phyloP scores from a whole-genome alignment of 2,329 filamentous ascomycete genomes.

The Claviceps sp. region DNA sequence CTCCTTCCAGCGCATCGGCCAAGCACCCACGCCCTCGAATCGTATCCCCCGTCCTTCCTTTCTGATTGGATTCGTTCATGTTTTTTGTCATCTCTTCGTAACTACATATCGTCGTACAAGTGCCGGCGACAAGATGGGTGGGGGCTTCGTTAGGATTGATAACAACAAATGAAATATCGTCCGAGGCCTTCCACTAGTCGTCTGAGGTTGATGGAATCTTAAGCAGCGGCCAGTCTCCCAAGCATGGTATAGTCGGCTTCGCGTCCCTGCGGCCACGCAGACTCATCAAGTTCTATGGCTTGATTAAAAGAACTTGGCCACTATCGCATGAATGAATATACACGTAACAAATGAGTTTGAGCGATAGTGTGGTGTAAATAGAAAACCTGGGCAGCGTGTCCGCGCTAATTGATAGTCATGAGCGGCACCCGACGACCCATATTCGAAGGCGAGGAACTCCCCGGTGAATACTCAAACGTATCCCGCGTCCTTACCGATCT shows the following conservation, averaged over 20 bases:
- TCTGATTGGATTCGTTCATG: background rate
- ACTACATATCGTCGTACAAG: background rate
- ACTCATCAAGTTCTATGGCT: too few relatives aligned
- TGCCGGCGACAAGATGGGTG: background rate
- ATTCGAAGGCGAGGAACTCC: constrained; percentile 37
- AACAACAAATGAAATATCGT: constrained; percentile 2
- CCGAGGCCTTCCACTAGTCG: background rate
- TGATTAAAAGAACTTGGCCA: too few relatives aligned
- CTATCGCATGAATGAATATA: background rate
- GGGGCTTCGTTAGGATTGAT: background rate
- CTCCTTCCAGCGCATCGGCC: background rate
- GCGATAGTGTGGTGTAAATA: background rate
- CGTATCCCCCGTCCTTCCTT: background rate
- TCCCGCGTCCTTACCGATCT: constrained; percentile 38
- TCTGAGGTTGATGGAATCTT: too few relatives aligned
- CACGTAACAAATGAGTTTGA: background rate
- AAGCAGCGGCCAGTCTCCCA: background rate
- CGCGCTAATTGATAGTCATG: constrained; percentile 44
- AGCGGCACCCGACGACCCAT: constrained; percentile 44
- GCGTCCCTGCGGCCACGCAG: too few relatives aligned
- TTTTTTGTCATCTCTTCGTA: background rate
- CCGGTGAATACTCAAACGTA: constrained; percentile 34
- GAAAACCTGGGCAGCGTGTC: background rate
- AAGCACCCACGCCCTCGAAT: too few relatives aligned
- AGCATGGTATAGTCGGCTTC: too few relatives aligned